Percentiles rank a stretch among this genome's conserved stretches.
These are phyloP conservation scores for Alopecurus myosuroides DNA, from an alignment of 176 grass and related monocot genomes.

Conservation along the genomic window DNA sequence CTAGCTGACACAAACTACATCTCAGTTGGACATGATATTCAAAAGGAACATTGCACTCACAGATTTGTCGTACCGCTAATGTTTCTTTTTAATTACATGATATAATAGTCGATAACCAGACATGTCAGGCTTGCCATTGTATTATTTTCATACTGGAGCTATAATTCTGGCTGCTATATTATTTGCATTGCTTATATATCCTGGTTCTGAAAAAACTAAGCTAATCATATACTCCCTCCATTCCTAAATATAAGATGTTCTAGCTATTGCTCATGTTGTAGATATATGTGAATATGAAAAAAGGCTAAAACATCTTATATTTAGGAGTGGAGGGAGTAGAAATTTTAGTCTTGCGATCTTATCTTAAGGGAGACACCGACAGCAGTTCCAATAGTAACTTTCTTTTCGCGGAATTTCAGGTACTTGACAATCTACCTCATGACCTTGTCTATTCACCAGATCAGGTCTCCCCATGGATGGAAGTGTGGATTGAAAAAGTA, in stretches of 20 bases:
- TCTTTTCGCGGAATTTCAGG: slow-evolving; percentile 50
- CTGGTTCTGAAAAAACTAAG: not conserved
- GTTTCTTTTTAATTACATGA: not conserved
- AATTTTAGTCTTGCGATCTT: not conserved
- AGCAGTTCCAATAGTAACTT: slow-evolving; percentile 8
- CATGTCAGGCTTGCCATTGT: not conserved
- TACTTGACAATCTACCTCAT: slow-evolving; percentile 99
- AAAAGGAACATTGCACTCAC: slow-evolving; percentile 4
- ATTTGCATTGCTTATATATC: not conserved
- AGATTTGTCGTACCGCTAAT: not conserved
- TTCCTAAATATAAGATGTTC: too few relatives aligned
- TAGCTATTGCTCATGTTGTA: too few relatives aligned
- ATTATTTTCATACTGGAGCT: not conserved
- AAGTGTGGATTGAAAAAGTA: slow-evolving; percentile 90
- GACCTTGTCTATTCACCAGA: slow-evolving; percentile 92
- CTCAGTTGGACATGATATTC: not conserved
- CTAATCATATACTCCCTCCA: not conserved
- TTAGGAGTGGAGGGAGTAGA: too few relatives aligned
- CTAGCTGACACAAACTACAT: not conserved
- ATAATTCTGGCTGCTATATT: not conserved
- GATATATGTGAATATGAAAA: too few relatives aligned
- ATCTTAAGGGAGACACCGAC: not conserved
- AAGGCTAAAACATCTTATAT: too few relatives aligned
- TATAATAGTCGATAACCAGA: not conserved
- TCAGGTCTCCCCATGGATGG: slow-evolving; percentile 89